Evolutionary conservation across 2,329 filamentous ascomycete species (phyloP).

Genomic region (Plectosphaerella plurivora): DNA sequence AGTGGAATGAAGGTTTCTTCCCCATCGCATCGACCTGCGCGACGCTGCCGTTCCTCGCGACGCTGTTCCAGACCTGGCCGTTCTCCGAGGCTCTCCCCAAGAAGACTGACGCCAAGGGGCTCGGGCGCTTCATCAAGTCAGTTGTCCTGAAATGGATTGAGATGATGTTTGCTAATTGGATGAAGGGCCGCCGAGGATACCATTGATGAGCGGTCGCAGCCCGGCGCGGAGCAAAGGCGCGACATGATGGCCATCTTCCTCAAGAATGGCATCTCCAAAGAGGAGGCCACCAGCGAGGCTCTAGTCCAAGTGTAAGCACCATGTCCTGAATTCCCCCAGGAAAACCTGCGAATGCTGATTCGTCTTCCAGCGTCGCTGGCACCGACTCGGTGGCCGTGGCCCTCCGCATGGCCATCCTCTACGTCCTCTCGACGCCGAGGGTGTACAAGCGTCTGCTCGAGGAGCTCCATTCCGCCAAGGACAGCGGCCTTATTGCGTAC

Average conservation of each 20-base stretch:
- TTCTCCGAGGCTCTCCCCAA: slow-evolving; percentile 27
- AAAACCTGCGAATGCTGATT: not conserved
- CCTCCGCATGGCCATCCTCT: slow-evolving; percentile 51
- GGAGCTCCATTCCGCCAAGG: slow-evolving; percentile 40
- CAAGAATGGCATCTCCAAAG: slow-evolving; percentile 24
- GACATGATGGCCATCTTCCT: slow-evolving; percentile 37
- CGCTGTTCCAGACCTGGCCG: slow-evolving; percentile 29
- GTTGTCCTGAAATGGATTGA: slow-evolving; percentile 6
- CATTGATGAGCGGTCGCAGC: slow-evolving; percentile 4
- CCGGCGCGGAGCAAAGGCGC: slow-evolving; percentile 18
- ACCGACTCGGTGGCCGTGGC: slow-evolving; percentile 59
- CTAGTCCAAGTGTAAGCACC: slow-evolving; percentile 30
- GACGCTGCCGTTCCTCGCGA: slow-evolving; percentile 29
- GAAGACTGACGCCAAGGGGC: slow-evolving; percentile 30
- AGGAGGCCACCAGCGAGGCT: slow-evolving; percentile 25
- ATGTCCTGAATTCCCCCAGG: not conserved
- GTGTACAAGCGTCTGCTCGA: slow-evolving; percentile 33
- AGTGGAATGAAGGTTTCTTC: slow-evolving; percentile 35
- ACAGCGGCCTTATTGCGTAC: slow-evolving; percentile 24
- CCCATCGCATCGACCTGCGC: slow-evolving; percentile 30
- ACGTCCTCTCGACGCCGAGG: slow-evolving; percentile 36
- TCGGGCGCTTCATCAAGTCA: slow-evolving; percentile 33
- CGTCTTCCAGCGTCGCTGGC: slow-evolving; percentile 43
- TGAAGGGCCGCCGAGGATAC: slow-evolving; percentile 4
- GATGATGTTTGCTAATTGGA: not conserved